These are phyloP conservation scores for Salvia sclarea DNA, from an alignment of 305 asterid genomes.

Conservation along the genomic window DNA sequence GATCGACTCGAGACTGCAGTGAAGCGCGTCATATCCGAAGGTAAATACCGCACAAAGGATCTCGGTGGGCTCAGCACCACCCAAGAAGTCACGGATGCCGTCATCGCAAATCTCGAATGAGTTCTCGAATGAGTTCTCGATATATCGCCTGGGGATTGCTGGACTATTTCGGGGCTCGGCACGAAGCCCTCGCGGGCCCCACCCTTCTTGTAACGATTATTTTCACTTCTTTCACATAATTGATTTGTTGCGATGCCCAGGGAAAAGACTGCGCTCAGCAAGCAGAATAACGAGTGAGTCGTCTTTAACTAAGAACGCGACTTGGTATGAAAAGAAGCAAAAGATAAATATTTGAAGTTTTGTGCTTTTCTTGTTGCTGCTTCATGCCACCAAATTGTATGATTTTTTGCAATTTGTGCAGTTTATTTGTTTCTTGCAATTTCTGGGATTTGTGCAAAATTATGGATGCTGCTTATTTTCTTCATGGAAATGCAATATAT, in stretches of 20 bases:
- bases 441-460: conserved; percentile 2
- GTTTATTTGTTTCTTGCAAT: neutral
- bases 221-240: conserved; percentile 35
- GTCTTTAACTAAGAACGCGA: conserved; percentile 13
- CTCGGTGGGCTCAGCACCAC: conserved; percentile 70
- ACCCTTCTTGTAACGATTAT: conserved; percentile 38
- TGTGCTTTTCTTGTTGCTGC: neutral
- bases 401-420: conserved; percentile 3
- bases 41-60: conserved; percentile 77
- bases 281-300: conserved; percentile 37
- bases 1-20: conserved; percentile 89
- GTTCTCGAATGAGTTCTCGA: conserved; percentile 48
- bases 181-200: conserved; percentile 28
- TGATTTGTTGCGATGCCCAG: conserved; percentile 41
- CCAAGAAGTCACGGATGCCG: conserved; percentile 91
- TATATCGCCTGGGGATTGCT: neutral
- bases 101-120: conserved; percentile 71
- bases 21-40: conserved; percentile 71
- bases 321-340: conserved; percentile 4
- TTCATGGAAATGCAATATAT: neutral
- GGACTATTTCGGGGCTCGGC: conserved; percentile 15
- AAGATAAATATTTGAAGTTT: neutral
- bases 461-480: neutral
- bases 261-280: conserved; percentile 26
- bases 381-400: neutral